These are phyloP conservation scores for Oryza australiensis DNA, from an alignment of 176 grass and related monocot species.

Conservation along the genomic window DNA sequence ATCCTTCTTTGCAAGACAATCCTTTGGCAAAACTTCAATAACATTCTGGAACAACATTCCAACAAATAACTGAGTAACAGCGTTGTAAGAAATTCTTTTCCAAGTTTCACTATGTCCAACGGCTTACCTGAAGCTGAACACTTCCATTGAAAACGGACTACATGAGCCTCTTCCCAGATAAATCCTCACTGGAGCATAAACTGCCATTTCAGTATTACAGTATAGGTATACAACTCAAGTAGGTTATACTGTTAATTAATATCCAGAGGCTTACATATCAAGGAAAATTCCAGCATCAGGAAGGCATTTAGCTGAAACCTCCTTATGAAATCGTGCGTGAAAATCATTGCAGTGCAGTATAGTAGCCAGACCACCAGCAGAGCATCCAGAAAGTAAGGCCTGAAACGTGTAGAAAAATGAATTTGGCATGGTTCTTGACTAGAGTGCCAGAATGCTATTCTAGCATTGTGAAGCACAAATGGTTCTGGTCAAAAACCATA, in stretches of 20 bases:
- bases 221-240: background rate
- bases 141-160: slow-evolving; percentile 39
- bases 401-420: slow-evolving; percentile 35
- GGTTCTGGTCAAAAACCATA: background rate
- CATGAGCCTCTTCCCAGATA: slow-evolving; percentile 65
- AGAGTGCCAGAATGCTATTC: background rate
- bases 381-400: slow-evolving; percentile 75
- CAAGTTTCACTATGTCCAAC: background rate
- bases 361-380: slow-evolving; percentile 73
- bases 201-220: slow-evolving; percentile 3
- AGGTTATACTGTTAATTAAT: background rate
- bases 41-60: slow-evolving; percentile 45
- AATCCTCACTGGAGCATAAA: slow-evolving; percentile 53
- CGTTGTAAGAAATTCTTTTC: background rate
- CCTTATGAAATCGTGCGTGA: slow-evolving; percentile 32
- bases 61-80: background rate
- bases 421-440: background rate
- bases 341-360: slow-evolving; percentile 86
- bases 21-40: slow-evolving; percentile 45
- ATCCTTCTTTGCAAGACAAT: slow-evolving; percentile 47
- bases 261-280: slow-evolving; percentile 48
- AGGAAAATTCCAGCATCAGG: slow-evolving; percentile 85
- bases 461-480: background rate
- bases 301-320: slow-evolving; percentile 67
- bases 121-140: slow-evolving; percentile 73